Base-by-base conservation (phyloP, 2,329 filamentous ascomycete genomes). In the Paecilomyces niveus region DNA sequence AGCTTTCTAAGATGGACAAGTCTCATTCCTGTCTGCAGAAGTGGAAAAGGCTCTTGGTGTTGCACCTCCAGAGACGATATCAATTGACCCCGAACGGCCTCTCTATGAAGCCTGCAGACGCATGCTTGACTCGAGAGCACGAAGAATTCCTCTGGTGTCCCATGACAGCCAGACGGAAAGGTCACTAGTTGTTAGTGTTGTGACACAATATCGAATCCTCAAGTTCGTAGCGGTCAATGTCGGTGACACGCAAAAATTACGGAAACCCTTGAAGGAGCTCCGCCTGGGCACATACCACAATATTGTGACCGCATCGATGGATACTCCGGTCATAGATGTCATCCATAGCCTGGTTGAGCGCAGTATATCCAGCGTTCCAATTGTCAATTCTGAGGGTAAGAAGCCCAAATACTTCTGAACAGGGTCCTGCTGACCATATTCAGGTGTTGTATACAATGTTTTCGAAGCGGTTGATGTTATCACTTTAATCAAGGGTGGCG, bases 381-480 rank as follows among this genome's bases (percentile, higher is more conserved):
- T 99, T 58, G 79, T 99, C 57, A 94, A 97, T 68, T 83, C 83
- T 54, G 85, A 91, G 78, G 85, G 74, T 83, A 72, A 59, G 72
- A 62, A 22, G 56, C 61, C 62, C 35, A 51, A 51, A 35, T 50
- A 26, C 15, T 22, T 59, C 18, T 49, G 10, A 29, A 33, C 15
- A 26, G 29, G 11, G 26, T 8, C 9, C 9, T 13, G 18, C 49
- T 55, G 51, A 49, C 53, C 21, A 53, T 8, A 52, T 31, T 0
- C 67, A 84, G 85, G 85, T 55, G 79, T 84, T 32, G 86, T 99
- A 0, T 85, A 97, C 63, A 99, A 99, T 69, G 92, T 97, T 10
- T 99, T 99, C 69, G 95, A 99, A 77, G 90, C 94, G 1, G 92
- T 99, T 55, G 94, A 99, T 74, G 92, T 99, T 61, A 96, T 99